Base-by-base conservation (phyloP, 2,329 filamentous ascomycete species). In the Epichloe hybrida region DNA sequence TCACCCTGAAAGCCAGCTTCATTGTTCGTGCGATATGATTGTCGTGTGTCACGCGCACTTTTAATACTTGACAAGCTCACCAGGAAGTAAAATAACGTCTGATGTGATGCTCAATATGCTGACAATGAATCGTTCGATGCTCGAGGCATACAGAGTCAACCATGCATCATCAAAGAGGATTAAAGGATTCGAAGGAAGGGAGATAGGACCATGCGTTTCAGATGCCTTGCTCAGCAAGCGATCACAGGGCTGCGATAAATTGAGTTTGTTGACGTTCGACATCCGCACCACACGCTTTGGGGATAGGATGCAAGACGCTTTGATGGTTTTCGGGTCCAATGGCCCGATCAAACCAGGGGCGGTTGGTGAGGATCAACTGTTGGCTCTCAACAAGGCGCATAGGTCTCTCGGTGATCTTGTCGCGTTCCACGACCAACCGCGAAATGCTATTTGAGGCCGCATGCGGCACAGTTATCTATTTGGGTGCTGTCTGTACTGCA, bases 401-500 rank as follows among this genome's bases (percentile, higher is more conserved):
- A 48, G 52, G 35, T 41, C 54, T 37, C 55, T 51, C 48, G 35
- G 50, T 50, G 55, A 41, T 51, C 57, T 48, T 36, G 40, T 46
- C 50, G 21, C 40, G 50, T 37, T 35, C 49, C 53, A 55, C 50
- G 47, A 47, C 51, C 46, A 46, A 39, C 39, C 48, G 46, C 20
- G 43, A 46, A 37, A 35, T 48, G 48, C 27, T 43, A 50, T 58
- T 59, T 54, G 55, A 55, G 46, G 52, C 52, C 51, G 55, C 43
- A 57, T 55, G 53, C 49, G 56, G 56, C 57, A 52, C 21, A 41
- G 44, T 35, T 39, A 17, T 40, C 7, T 43, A 38, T 47, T 42
- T 53, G 35, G 20, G 21, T 45, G 38, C 39, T n/a, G 20, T 37
- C 21, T 49, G 43, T 38, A 23, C 42, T 42, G 40, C 41, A 43